phyloP scores from a whole-genome alignment of 2,329 filamentous ascomycete species.

The Podosphaera xanthii region DNA sequence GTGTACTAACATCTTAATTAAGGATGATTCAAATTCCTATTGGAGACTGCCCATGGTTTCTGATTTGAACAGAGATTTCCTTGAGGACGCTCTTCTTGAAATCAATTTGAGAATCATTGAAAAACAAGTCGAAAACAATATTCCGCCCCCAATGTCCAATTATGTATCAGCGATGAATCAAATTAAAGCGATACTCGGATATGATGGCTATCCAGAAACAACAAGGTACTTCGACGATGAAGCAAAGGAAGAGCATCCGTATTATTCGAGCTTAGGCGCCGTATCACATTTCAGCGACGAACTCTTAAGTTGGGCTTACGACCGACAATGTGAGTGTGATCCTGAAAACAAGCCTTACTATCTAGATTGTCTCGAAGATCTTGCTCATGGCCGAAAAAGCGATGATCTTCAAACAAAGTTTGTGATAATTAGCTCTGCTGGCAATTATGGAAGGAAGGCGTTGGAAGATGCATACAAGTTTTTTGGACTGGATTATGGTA shows the following conservation, averaged over 20 bases:
- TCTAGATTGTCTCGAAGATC: conserved; percentile 38
- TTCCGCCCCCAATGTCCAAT: conserved; percentile 1
- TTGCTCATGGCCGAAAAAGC: conserved; percentile 27
- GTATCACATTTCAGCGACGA: conserved; percentile 37
- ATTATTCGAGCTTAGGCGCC: conserved; percentile 39
- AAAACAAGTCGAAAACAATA: conserved; percentile 3
- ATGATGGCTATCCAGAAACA: conserved; percentile 11
- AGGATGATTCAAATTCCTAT: conserved; percentile 12
- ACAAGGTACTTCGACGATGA: conserved; percentile 13
- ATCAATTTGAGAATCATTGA: conserved; percentile 16
- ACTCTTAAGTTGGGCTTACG: conserved; percentile 38
- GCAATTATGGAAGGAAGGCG: conserved; percentile 31
- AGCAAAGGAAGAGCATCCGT: conserved; percentile 18
- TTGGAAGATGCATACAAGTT: conserved; percentile 32
- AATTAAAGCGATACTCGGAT: conserved; percentile 13
- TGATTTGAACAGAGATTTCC: conserved; percentile 16
- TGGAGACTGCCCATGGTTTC: conserved; percentile 14
- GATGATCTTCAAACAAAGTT: conserved; percentile 34
- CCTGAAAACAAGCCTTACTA: conserved; percentile 32
- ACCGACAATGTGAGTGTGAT: conserved; percentile 34
- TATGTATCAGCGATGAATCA: conserved; percentile 8
- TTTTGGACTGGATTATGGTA: conserved; percentile 28
- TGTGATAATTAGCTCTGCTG: conserved; percentile 32
- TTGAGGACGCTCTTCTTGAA: conserved; percentile 38
- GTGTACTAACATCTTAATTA: conserved; percentile 8